Evolutionary conservation across 2,329 filamentous ascomycete species (phyloP).

Genomic region (Ambrosiella xylebori): DNA sequence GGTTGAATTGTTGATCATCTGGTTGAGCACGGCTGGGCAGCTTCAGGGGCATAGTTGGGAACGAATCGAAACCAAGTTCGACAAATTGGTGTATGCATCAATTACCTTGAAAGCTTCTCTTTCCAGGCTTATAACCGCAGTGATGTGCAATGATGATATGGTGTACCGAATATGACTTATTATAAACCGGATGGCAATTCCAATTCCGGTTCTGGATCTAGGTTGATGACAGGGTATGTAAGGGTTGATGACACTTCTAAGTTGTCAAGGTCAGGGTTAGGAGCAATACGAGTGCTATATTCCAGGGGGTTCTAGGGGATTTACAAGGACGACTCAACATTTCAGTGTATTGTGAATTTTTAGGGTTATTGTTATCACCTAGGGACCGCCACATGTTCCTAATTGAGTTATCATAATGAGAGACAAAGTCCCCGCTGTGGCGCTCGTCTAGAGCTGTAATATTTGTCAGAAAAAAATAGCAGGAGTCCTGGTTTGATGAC

Average conservation of each 20-base stretch:
- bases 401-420: not conserved
- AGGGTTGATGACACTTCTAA: not conserved
- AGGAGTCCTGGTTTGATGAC: not conserved
- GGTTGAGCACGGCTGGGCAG: not conserved
- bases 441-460: constrained; percentile 3
- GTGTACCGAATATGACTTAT: not conserved
- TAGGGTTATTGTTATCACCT: too few species aligned
- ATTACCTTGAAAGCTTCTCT: too few species aligned
- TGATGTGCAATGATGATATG: constrained; percentile 1
- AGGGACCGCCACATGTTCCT: not conserved
- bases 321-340: not conserved
- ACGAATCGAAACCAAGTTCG: not conserved
- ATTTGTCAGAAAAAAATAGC: not conserved
- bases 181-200: not conserved
- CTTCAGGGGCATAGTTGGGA: not conserved
- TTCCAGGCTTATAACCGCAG: not conserved
- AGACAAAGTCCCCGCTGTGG: constrained; percentile 2
- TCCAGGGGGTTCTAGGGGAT: not conserved
- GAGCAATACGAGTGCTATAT: not conserved
- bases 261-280: not conserved
- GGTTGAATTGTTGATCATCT: not conserved
- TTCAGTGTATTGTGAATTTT: not conserved
- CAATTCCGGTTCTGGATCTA: not conserved
- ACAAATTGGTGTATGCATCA: not conserved
- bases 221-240: not conserved